Percentiles rank a stretch among this genome's conserved stretches.
phyloP scores from a whole-genome alignment of 73 alveolate genomes.

The Paramecium pentaurelia region DNA sequence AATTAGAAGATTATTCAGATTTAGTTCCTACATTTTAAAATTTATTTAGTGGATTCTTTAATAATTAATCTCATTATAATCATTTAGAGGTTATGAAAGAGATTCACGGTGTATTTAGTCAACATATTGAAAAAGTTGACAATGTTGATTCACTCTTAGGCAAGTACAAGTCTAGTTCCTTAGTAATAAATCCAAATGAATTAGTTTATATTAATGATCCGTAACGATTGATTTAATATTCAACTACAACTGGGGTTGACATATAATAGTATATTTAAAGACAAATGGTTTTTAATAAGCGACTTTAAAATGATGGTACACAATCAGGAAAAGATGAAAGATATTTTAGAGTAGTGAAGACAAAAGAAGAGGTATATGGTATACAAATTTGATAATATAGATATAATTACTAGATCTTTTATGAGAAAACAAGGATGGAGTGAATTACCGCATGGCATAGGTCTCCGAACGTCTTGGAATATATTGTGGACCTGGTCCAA shows the following conservation, averaged over 20 bases:
- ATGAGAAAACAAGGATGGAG: slow-evolving; percentile 88
- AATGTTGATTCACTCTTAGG: slow-evolving; percentile 50
- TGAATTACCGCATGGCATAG: slow-evolving; percentile 98
- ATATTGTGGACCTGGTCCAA: slow-evolving; percentile 97
- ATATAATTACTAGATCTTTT: slow-evolving; percentile 92
- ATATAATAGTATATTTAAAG: slow-evolving; percentile 28
- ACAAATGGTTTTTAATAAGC: slow-evolving; percentile 19
- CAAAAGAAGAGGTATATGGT: slow-evolving; percentile 94
- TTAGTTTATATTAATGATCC: slow-evolving; percentile 50
- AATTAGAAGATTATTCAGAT: slow-evolving; percentile 38
- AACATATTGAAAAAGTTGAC: slow-evolving; percentile 59
- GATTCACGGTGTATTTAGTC: not conserved
- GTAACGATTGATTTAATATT: not conserved
- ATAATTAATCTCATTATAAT: slow-evolving; percentile 15
- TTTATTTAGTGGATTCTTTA: slow-evolving; percentile 45
- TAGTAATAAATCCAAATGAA: slow-evolving; percentile 32
- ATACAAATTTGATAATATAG: not conserved
- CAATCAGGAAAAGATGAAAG: slow-evolving; percentile 41
- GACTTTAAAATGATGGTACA: slow-evolving; percentile 59
- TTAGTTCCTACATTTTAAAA: slow-evolving; percentile 32
- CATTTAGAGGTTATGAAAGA: slow-evolving; percentile 56
- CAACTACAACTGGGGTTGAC: slow-evolving; percentile 23
- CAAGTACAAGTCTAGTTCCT: slow-evolving; percentile 12
- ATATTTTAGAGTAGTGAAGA: slow-evolving; percentile 94
- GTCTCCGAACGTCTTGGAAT: slow-evolving; percentile 94